Evolutionary conservation across 2,329 filamentous ascomycete species (phyloP).

Genomic region (Aspergillus tanneri): DNA sequence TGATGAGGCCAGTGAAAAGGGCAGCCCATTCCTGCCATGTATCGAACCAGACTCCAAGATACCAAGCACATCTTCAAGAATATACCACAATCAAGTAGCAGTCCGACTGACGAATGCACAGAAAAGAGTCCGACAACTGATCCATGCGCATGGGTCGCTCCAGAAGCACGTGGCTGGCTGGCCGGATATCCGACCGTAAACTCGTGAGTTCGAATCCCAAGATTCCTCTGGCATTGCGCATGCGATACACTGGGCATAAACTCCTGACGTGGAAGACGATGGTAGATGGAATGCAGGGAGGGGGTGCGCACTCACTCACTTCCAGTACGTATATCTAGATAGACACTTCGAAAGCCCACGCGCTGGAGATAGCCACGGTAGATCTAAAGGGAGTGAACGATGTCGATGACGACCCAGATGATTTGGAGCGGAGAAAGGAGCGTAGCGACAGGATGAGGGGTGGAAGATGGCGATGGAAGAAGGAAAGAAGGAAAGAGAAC

Average conservation of each 20-base stretch:
- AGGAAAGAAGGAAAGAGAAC: conserved; percentile 6
- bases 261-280: background rate
- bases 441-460: background rate
- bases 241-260: background rate
- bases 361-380: background rate
- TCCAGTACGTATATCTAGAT: too few species aligned
- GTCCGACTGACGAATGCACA: background rate
- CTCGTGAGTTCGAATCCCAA: background rate
- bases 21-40: too few species aligned
- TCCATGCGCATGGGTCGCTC: background rate
- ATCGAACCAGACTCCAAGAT: background rate
- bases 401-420: background rate
- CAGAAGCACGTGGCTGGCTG: background rate
- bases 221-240: background rate
- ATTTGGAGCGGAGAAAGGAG: background rate
- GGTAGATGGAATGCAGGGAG: conserved; percentile 4
- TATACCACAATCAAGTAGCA: background rate
- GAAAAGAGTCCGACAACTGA: background rate
- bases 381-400: background rate
- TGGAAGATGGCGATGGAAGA: conserved; percentile 1
- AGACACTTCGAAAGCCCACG: background rate
- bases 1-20: too few species aligned
- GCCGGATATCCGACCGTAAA: background rate
- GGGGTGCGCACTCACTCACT: conserved; percentile 6
- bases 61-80: background rate